Conservation (phyloP, 2,329 filamentous ascomycete species). For the Microsporum audouinii region DNA sequence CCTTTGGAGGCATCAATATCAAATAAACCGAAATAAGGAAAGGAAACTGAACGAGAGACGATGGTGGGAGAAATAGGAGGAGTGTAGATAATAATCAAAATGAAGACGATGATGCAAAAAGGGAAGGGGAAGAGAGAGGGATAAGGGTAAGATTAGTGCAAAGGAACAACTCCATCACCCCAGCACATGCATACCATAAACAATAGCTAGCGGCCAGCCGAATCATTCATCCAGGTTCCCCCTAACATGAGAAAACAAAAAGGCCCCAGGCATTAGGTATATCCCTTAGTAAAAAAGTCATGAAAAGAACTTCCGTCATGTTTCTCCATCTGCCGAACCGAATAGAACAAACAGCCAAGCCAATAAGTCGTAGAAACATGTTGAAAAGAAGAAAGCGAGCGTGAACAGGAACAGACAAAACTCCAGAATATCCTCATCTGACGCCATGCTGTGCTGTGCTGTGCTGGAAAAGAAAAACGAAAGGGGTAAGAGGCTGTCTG, state of each 20-base stretch:
- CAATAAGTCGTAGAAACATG: neutral
- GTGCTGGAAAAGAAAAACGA: neutral
- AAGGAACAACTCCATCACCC: neutral
- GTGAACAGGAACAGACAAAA: neutral
- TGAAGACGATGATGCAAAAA: neutral
- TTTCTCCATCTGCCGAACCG: neutral
- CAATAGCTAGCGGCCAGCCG: constrained; percentile 3
- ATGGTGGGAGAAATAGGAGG: neutral
- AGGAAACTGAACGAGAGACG: neutral
- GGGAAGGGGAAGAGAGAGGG: neutral
- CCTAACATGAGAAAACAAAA: neutral
- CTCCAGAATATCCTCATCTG: constrained; percentile 1
- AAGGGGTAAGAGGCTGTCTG: neutral
- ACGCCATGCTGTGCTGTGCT: neutral
- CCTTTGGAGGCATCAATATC: neutral
- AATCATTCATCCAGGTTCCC: constrained; percentile 1
- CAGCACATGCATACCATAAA: neutral
- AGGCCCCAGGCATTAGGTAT: neutral
- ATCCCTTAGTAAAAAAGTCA: neutral
- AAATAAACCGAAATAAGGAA: neutral
- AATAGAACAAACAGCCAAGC: constrained; percentile 2
- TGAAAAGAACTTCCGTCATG: neutral
- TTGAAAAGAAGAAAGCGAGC: neutral
- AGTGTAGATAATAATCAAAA: neutral
- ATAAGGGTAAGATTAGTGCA: neutral